Evolutionary conservation across 2,329 filamentous ascomycete species (phyloP).

Genomic region (Clarireedia hainanense): DNA sequence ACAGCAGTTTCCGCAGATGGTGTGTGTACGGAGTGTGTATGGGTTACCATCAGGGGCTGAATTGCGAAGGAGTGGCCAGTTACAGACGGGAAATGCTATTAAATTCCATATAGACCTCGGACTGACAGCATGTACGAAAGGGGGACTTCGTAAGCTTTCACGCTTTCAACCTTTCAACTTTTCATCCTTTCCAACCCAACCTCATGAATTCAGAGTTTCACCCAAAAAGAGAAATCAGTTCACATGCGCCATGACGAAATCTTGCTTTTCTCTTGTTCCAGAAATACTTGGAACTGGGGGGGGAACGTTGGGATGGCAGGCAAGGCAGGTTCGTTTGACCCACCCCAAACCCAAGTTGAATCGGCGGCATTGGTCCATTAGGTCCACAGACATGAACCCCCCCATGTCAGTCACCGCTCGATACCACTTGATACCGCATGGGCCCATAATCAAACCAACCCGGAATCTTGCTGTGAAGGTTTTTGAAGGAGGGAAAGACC

Average conservation of each 20-base stretch:
- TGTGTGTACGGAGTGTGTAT: too few relatives aligned
- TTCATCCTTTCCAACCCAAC: not conserved
- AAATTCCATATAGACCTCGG: not conserved
- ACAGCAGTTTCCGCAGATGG: too few relatives aligned
- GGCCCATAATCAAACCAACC: too few relatives aligned
- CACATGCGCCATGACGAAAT: conserved; percentile 8
- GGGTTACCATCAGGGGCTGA: too few relatives aligned
- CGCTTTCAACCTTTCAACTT: not conserved
- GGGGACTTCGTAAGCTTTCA: not conserved
- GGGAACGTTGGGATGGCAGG: not conserved
- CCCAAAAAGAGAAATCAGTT: not conserved
- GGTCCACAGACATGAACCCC: too few relatives aligned
- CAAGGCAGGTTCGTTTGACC: not conserved
- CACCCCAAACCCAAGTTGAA: not conserved
- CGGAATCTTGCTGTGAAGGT: conserved; percentile 1
- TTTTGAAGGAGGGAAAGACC: not conserved
- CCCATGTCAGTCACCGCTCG: too few relatives aligned
- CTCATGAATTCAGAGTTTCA: not conserved
- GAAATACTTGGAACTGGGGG: not conserved
- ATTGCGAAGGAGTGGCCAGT: too few relatives aligned
- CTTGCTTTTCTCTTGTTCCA: not conserved
- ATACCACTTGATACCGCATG: not conserved
- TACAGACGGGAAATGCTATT: too few relatives aligned
- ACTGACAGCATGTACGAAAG: not conserved
- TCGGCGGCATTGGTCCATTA: not conserved